Conservation (phyloP, 1,139 yeast genomes). For the Yamadazyma kanchanaburiensis region DNA sequence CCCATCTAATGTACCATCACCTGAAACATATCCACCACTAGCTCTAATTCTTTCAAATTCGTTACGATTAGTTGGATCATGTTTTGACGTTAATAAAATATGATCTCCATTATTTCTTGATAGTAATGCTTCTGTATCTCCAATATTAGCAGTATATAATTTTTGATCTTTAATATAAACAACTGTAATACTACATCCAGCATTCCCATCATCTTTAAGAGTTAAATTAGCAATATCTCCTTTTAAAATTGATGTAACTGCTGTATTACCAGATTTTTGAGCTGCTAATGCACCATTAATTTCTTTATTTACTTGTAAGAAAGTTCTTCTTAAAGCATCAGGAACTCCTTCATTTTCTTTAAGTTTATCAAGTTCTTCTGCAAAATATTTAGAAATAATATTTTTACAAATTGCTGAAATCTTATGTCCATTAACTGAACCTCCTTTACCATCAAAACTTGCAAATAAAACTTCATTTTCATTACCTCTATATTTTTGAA, state of each 20-base stretch:
- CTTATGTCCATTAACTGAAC: conserved; percentile 57
- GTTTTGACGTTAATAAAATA: conserved; percentile 67
- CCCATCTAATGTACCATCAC: conserved; percentile 84
- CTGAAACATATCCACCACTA: conserved; percentile 87
- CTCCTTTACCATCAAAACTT: conserved; percentile 78
- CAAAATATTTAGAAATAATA: conserved; percentile 58
- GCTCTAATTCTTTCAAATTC: conserved; percentile 89
- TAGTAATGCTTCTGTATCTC: conserved; percentile 82
- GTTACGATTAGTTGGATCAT: conserved; percentile 74
- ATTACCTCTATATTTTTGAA: conserved; percentile 84
- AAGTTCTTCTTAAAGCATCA: conserved; percentile 76
- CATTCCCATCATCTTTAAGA: conserved; percentile 59
- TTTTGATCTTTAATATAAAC: conserved; percentile 70
- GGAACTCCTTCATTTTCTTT: conserved; percentile 44
- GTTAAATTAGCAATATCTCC: conserved; percentile 44
- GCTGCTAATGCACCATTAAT: conserved; percentile 47
- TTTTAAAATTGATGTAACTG: conserved; percentile 18
- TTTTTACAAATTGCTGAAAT: conserved; percentile 75
- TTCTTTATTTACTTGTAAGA: conserved; percentile 76
- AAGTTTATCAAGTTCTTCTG: conserved; percentile 57
- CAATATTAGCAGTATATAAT: conserved; percentile 82
- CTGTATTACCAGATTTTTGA: conserved; percentile 27
- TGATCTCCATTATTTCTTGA: conserved; percentile 82
- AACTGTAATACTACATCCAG: conserved; percentile 88
- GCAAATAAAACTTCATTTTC: conserved; percentile 71